Conservation (phyloP, 1,284 basidiomycete genomes). For the Sanghuangporus weigelae region DNA sequence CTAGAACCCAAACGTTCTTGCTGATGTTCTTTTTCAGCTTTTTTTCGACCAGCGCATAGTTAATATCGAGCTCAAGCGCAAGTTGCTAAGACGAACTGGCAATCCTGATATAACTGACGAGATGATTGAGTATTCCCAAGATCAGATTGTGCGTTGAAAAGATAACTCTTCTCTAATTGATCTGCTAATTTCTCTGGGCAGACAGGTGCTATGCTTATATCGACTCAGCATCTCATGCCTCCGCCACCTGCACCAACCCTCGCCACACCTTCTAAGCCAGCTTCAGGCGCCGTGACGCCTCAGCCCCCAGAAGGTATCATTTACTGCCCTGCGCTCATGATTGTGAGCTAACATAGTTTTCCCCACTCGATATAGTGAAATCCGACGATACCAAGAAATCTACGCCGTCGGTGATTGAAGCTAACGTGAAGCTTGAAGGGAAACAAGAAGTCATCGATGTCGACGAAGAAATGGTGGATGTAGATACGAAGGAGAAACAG, state of each 20-base stretch:
- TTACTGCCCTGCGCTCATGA: not conserved
- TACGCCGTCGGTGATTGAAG: not conserved
- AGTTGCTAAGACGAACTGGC: slow-evolving; percentile 41
- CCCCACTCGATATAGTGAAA: not conserved
- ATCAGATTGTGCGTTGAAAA: slow-evolving; percentile 50
- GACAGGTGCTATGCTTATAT: slow-evolving; percentile 83
- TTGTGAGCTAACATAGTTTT: not conserved
- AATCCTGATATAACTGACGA: slow-evolving; percentile 65
- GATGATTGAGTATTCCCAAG: slow-evolving; percentile 57
- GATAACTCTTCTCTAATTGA: not conserved
- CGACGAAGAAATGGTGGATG: slow-evolving; percentile 6
- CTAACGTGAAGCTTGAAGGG: slow-evolving; percentile 2
- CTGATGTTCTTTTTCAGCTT: slow-evolving; percentile 44
- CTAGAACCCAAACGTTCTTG: not conserved
- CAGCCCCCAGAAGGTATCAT: slow-evolving; percentile 3
- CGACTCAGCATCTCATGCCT: slow-evolving; percentile 77
- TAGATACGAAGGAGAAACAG: slow-evolving; percentile 4
- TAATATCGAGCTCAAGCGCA: slow-evolving; percentile 78
- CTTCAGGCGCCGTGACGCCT: slow-evolving; percentile 12
- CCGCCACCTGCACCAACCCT: slow-evolving; percentile 19
- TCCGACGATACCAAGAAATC: not conserved
- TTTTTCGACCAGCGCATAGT: slow-evolving; percentile 92
- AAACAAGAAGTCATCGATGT: slow-evolving; percentile 9
- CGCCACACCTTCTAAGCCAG: not conserved
- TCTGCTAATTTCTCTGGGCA: slow-evolving; percentile 26